A percentile compares a stretch with the other conserved stretches of the same genome.
phyloP scores from a whole-genome alignment of 148 eudicot species.

The Tetragonia tetragonoides region DNA sequence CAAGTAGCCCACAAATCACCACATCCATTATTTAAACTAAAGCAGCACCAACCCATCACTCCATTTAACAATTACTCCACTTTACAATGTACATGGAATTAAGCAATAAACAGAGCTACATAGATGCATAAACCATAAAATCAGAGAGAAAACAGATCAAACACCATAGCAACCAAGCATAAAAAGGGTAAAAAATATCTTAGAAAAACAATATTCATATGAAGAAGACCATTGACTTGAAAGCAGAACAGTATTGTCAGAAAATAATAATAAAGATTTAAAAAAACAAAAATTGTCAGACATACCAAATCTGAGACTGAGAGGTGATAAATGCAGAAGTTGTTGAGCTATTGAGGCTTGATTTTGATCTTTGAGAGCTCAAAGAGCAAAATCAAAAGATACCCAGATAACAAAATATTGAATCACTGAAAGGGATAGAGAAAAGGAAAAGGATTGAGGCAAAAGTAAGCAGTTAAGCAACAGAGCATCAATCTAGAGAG shows the following conservation, averaged over 20 bases:
- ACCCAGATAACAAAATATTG: neutral
- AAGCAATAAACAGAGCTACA: neutral
- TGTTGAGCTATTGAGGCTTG: neutral
- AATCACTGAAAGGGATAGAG: constrained; percentile 4
- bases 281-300: neutral
- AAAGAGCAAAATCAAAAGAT: neutral
- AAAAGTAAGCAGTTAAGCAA: neutral
- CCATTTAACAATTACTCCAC: neutral
- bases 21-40: neutral
- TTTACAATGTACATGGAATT: neutral
- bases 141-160: constrained; percentile 11
- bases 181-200: neutral
- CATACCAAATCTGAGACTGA: neutral
- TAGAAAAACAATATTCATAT: neutral
- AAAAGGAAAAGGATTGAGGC: neutral
- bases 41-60: neutral
- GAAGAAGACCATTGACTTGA: neutral
- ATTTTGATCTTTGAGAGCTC: neutral
- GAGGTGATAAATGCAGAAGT: neutral
- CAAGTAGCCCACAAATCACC: neutral
- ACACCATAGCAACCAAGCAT: neutral
- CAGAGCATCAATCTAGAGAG: neutral
- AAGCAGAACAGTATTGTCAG: neutral
- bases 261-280: neutral
- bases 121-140: neutral